Base-by-base conservation (phyloP, 163 green algal genomes). In the Coccomyxa subellipsoidea region DNA sequence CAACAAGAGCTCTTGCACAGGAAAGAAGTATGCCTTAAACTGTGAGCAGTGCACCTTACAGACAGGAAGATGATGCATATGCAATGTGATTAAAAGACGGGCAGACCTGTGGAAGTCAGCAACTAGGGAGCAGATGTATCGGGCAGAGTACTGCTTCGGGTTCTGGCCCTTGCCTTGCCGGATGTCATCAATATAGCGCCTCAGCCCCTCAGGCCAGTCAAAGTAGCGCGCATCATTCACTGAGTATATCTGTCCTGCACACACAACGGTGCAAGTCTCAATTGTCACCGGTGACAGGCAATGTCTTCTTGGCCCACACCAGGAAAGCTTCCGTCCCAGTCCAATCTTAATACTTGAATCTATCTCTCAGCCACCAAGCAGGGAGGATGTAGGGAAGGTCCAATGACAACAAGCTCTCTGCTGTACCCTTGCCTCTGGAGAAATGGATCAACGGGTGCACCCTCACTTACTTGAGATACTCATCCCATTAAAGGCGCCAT, bases 61-160 rank as follows among this genome's bases (percentile, higher is more conserved):
- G n/a, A n/a, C n/a, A n/a, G n/a, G n/a, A n/a, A n/a, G n/a, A n/a
- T 73, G 21, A 36, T 73, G 21, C 10, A 10, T 2, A 59, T 2
- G 21, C 47, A 59, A 18, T 27, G 4, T 2, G 4, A 8, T 27
- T 5, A 23, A 5, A 5, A 59, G 4, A 18, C 1, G 4, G 47
- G 21, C 47, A 59, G 10, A 39, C 76, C 76, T 81, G 76, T 81
- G 76, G 23, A 81, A 81, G 40, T 81, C 76, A 21, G 76, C 76
- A 29, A 91, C 87, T 6, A 93, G 78, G 0, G 82, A 87, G 80
- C 89, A 91, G n/a, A 93, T 81, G 75, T 93, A 93, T 23, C 87
- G 71, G 29, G 84, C 85, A 12, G 79, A 86, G 76, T 91, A 93
- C 80, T 91, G 76, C 77, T 90, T 90, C 8, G 39, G 39, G 35